A percentile compares a stretch with the other conserved stretches of the same genome.
These are phyloP conservation scores for Chamaecyparis obtusa DNA, from an alignment of 75 land plant species.

Conservation along the genomic window DNA sequence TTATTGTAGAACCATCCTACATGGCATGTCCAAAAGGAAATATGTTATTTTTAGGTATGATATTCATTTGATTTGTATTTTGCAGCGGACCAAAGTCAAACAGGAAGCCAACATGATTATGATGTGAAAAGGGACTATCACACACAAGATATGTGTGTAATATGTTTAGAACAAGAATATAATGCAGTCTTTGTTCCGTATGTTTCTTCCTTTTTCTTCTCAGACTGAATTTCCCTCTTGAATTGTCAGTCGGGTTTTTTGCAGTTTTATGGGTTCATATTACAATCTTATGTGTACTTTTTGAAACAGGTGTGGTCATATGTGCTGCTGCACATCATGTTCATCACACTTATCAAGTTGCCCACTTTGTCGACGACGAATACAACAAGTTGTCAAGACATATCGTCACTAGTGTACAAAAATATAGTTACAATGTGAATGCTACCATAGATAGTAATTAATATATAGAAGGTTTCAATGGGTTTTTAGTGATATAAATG, in stretches of 20 bases:
- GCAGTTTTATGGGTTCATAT: neutral
- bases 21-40: neutral
- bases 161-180: conserved; percentile 93
- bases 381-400: conserved; percentile 82
- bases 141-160: conserved; percentile 90
- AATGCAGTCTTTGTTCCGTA: conserved; percentile 99
- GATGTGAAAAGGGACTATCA: conserved; percentile 43
- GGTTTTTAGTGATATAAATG: neutral
- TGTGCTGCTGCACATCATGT: conserved; percentile 94
- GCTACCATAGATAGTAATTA: neutral
- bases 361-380: conserved; percentile 82
- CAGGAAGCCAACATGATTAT: conserved; percentile 19
- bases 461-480: neutral
- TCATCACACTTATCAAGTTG: conserved; percentile 81
- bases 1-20: conserved; percentile 5
- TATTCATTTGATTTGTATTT: neutral
- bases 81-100: conserved; percentile 18
- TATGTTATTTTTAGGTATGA: neutral
- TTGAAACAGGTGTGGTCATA: conserved; percentile 84
- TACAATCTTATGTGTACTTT: neutral
- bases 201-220: conserved; percentile 22
- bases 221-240: neutral
- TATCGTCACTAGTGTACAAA: conserved; percentile 62
- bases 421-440: neutral
- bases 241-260: neutral